Evolutionary conservation across 202 grass and related monocot genomes (phyloP).

Genomic region (Dendrocalamus latiflorus): DNA sequence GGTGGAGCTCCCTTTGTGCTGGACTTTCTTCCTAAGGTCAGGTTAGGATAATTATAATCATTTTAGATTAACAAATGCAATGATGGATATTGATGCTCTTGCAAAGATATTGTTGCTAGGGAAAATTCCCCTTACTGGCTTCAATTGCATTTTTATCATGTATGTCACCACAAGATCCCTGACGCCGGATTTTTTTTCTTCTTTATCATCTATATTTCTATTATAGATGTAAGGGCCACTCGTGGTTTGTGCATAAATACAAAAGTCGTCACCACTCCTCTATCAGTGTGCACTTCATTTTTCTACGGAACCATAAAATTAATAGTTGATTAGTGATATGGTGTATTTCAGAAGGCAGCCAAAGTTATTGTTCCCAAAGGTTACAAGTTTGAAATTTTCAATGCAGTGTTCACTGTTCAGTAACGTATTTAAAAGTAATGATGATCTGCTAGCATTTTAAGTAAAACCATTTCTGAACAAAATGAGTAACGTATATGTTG

Average conservation of each 20-base stretch:
- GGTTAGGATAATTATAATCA: constrained; percentile 17
- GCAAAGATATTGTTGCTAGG: not conserved
- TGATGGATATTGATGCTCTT: constrained; percentile 5
- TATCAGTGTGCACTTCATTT: too few species aligned
- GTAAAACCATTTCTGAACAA: not conserved
- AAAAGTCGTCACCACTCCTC: too few species aligned
- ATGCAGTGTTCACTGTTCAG: not conserved
- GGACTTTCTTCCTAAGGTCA: constrained; percentile 96
- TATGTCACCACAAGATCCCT: not conserved
- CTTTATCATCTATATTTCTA: not conserved
- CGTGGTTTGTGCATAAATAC: too few species aligned
- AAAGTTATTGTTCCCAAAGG: too few species aligned
- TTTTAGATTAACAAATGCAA: constrained; percentile 21
- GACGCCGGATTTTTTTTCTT: not conserved
- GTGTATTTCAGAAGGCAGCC: too few species aligned
- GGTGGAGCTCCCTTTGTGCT: constrained; percentile 64
- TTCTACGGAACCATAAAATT: too few species aligned
- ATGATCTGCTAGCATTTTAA: not conserved
- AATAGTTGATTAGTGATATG: too few species aligned
- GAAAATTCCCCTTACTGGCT: not conserved
- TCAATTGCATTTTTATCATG: not conserved
- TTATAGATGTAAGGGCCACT: not conserved
- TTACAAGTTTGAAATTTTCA: not conserved
- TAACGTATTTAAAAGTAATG: not conserved
- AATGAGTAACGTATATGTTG: not conserved